Evolutionary conservation across 2,329 filamentous ascomycete species (phyloP).

Genomic region (Epichloe scottii): DNA sequence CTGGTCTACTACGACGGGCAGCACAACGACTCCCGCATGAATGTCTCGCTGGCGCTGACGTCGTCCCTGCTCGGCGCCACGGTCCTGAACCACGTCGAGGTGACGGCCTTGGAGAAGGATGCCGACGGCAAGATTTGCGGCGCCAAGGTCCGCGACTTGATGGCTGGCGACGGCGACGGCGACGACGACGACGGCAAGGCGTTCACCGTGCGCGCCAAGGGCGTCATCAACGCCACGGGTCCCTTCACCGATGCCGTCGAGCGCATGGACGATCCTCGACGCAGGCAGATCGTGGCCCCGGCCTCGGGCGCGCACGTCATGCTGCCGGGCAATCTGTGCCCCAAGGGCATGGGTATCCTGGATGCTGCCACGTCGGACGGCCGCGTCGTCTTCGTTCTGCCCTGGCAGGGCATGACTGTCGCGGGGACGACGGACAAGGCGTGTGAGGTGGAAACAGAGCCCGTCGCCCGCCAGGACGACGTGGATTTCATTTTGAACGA

Average conservation of each 20-base stretch:
- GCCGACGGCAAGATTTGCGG: constrained; percentile 55
- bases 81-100: constrained; percentile 70
- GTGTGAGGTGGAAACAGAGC: constrained; percentile 54
- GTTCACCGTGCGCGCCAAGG: constrained; percentile 64
- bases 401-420: constrained; percentile 79
- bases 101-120: constrained; percentile 62
- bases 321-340: constrained; percentile 66
- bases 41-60: constrained; percentile 70
- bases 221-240: constrained; percentile 73
- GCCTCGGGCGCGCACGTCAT: constrained; percentile 75
- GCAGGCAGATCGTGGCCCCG: constrained; percentile 64
- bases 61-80: constrained; percentile 70
- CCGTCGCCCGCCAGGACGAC: constrained; percentile 61
- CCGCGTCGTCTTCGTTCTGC: constrained; percentile 79
- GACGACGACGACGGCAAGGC: constrained; percentile 42
- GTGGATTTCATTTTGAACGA: constrained; percentile 75
- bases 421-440: constrained; percentile 72
- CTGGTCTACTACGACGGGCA: constrained; percentile 80
- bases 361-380: constrained; percentile 73
- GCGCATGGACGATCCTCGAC: constrained; percentile 62
- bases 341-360: constrained; percentile 70
- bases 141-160: constrained; percentile 41
- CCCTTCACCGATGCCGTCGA: constrained; percentile 71
- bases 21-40: constrained; percentile 82
- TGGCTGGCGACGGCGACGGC: constrained; percentile 40